Evolutionary conservation across 2,329 filamentous ascomycete genomes (phyloP), one percentile per base, ranked within the genome.

Genomic region (Pyrenochaeta sp.): DNA sequence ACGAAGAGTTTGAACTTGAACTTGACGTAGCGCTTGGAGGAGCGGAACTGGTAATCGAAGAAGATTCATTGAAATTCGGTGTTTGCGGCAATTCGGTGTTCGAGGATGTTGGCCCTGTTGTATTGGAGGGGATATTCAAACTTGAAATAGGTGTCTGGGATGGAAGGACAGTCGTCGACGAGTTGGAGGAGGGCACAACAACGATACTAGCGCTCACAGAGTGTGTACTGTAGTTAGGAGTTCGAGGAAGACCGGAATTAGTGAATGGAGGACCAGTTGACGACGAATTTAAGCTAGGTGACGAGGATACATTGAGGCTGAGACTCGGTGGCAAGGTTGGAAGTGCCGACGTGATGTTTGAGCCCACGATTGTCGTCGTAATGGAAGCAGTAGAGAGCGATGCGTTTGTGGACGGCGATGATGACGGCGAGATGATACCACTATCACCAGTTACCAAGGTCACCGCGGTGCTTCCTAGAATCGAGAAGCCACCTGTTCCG

Each of bases 371-470:
- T 17, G 32, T 35, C 5, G 32, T 35, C 5, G 32, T 35, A 35
- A 35, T 35, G 4, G 23, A 9, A 27, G 23, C 23, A 27, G 23
- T 27, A 36, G 33, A 17, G 2, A 36, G n/a, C 4, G 33, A 36
- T 7, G 33, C n/a, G n/a, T 36, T 36, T 2, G 36, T 20, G 2
- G 36, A 40, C 4, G 36, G 36, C 12, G 33, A 18, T 18, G n/a
- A n/a, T n/a, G n/a, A n/a, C 7, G 44, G 44, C 14, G 43, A 27
- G 23, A 50, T 49, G 15, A 54, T 39, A 14, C 47, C 52, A 17
- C 23, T 45, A 11, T 20, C 44, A 7, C 46, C 42, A 4, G 51
- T 39, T 7, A 30, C 30, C 10, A 35, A 37, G 4, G 43, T 39
- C 14, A 30, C 33, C 7, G 21, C 39, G 7, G 44, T 56, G 33